phyloP scores from a whole-genome alignment of 2,329 filamentous ascomycete genomes.

The Trichoderma gracile region DNA sequence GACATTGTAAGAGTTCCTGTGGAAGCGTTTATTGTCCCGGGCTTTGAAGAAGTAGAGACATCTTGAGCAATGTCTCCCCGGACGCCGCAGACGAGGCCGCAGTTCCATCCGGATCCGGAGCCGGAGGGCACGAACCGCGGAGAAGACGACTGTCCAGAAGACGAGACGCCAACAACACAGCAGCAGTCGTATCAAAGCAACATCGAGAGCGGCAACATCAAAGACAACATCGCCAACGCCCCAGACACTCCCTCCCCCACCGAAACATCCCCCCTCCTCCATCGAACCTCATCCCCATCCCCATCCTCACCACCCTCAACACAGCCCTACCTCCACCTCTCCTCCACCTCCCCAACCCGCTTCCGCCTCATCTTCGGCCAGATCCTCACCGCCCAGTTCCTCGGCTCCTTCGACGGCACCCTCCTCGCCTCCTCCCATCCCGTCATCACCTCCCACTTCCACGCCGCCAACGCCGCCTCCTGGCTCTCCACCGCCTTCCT shows the following conservation, averaged over 20 bases:
- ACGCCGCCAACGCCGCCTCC: conserved; percentile 74
- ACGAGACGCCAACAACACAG: not conserved
- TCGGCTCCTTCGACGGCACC: conserved; percentile 71
- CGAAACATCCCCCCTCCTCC: conserved; percentile 36
- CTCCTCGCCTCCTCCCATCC: conserved; percentile 82
- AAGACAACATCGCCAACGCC: not conserved
- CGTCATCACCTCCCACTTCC: conserved; percentile 78
- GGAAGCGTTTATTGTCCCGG: too few species aligned
- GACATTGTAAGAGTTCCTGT: not conserved
- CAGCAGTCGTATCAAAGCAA: not conserved
- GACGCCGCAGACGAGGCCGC: not conserved
- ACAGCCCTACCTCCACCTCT: conserved; percentile 42
- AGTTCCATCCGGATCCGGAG: conserved; percentile 7
- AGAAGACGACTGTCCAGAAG: not conserved
- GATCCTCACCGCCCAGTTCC: conserved; percentile 59
- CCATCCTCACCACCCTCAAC: not conserved
- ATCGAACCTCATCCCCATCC: not conserved
- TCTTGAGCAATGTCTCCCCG: not conserved
- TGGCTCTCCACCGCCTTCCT: conserved; percentile 82
- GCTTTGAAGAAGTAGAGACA: too few species aligned
- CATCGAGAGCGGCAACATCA: conserved; percentile 3
- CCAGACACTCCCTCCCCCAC: not conserved
- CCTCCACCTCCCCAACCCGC: conserved; percentile 48
- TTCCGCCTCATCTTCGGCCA: conserved; percentile 66
- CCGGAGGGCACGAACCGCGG: conserved; percentile 19